Base-by-base conservation (phyloP, 176 grass and related monocot species). In the Triticum aestivum region DNA sequence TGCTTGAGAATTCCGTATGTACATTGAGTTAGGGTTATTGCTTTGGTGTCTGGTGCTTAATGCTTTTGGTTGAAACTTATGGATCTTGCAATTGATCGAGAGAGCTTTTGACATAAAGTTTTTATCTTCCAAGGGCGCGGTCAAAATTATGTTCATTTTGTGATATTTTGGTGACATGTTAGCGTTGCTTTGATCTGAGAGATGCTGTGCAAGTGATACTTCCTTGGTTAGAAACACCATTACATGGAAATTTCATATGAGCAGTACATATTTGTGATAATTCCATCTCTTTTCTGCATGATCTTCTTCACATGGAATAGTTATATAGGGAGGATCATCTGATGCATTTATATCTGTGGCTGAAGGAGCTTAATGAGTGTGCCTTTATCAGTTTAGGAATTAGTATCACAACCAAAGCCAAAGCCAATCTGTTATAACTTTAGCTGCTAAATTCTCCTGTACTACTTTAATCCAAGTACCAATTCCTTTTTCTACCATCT, bases 161-260 rank as follows among this genome's bases (percentile, higher is more conserved):
- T 24, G 23, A 24, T 23, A 45, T 78, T 69, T 73, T 44, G 8
- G n/a, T 47, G 17, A 59, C 11, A 11, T 78, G 24, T 69, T 58
- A 63, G 38, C 38, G 12, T 62, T 65, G 18, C 69, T 70, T 88
- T 62, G 20, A 35, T 68, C 61, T 47, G 52, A 15, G 27, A 71
- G 17, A 77, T 77, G 41, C 6, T 61, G 5, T 32, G 9, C 9
- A 49, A 51, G 37, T 38, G 18, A 18, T 70, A 73, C 6, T 76
- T 61, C 64, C 11, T 52, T 6, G 10, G 9, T 75, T 75, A 35
- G 72, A 59, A 59, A 59, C 18, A 59, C 56, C 56, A 59, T 38
- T 79, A 32, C 78, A 63, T 87, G 68, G 39, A 29, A 65, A 79
- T 71, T 42, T 13, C 9, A 27, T 73, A 61, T 63, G 80, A 78